Conservation (phyloP, 2,329 filamentous ascomycete species). For the Alternaria novae-zelandiae region DNA sequence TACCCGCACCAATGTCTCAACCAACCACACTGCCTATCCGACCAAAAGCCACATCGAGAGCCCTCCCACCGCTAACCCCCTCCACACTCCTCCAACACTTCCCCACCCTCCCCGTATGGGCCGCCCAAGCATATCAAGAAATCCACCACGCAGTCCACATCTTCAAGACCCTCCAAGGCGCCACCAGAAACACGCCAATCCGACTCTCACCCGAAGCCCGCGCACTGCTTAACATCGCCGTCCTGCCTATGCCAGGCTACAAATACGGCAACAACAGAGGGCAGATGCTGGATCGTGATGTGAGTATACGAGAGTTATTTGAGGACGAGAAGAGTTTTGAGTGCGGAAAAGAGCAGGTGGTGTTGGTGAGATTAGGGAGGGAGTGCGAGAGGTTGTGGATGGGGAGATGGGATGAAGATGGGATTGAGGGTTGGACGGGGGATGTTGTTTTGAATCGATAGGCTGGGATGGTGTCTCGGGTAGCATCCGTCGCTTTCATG, state of each 20-base stretch:
- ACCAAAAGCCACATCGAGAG: background rate
- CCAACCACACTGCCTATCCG: background rate
- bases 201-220: background rate
- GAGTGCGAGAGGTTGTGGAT: background rate
- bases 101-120: background rate
- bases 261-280: background rate
- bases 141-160: background rate
- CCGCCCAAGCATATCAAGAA: no score
- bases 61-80: background rate
- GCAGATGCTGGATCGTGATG: background rate
- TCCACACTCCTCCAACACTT: background rate
- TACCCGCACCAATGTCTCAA: background rate
- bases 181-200: no score
- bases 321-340: background rate
- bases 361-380: background rate
- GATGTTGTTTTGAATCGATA: background rate
- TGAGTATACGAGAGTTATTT: background rate
- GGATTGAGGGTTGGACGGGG: background rate
- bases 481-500: background rate
- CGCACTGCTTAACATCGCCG: background rate
- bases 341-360: accelerated
- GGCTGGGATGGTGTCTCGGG: background rate
- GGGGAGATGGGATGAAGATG: background rate
- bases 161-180: background rate
- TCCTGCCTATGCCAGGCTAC: background rate